Base-by-base conservation (phyloP, 2,329 filamentous ascomycete species). In the Blastomyces emzantsi region DNA sequence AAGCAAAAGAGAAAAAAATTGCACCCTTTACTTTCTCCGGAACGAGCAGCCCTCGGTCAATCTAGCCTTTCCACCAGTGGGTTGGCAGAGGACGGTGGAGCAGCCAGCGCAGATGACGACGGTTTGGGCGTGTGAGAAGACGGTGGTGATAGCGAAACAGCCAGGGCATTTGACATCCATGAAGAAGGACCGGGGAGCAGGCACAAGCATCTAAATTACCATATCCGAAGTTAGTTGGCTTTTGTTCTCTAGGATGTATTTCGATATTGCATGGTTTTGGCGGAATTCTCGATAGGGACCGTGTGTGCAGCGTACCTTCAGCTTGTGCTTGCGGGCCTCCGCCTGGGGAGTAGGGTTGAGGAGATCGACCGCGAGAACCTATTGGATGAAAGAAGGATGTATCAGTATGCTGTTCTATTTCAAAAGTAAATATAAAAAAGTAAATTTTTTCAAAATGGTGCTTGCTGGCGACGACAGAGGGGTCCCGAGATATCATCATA, bases 121-220 rank as follows among this genome's bases (percentile, higher is more conserved):
- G 80, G 94, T 99, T 87, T 99, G 94, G 81, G 94, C 94, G 87
- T 99, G 94, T 70, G 93, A 97, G 90, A 97, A 99, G 83, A 99
- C 94, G 81, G 94, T 99, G 81, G 94, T 99, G 87, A 99, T 99
- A 82, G 92, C 97, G 89, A 97, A 99, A 90, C 94, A 99, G 77
- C 94, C 94, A 80, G 94, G 94, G 90, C 94, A 99, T 90, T 99
- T 99, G 86, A 99, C 94, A 80, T 99, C 94, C 94, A 99, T 99
- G 90, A 99, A 99, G 90, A 97, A 99, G 73, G 93, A 97, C 81
- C 94, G 91, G 76, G 94, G 94, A 72, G 87, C 89, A 76, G 94
- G 94, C 79, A 99, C 94, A 76, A 99, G 90, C 73, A 86, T 92
- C 92, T 95, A 39, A 72, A 67, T 62, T 55, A 36, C n/a, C 13